These are phyloP conservation scores for Pilasporangium apinafurcum DNA, from an alignment of 352 stramenopile species.

Conservation along the genomic window DNA sequence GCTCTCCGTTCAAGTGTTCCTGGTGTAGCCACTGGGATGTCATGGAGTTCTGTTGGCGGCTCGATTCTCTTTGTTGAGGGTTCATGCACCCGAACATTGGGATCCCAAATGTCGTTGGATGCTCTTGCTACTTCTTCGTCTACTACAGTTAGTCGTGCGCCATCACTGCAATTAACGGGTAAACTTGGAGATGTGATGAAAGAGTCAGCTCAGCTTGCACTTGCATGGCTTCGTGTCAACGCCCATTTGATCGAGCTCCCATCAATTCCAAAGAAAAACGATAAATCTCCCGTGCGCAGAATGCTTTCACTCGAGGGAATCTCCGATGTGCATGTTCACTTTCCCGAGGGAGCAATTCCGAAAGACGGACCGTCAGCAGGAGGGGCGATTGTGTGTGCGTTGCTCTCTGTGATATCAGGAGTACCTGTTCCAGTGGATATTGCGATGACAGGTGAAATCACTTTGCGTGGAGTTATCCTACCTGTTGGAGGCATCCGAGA, in stretches of 20 bases:
- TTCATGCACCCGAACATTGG: conserved; percentile 45
- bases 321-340: conserved; percentile 83
- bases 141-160: conserved; percentile 13
- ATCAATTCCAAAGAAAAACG: conserved; percentile 4
- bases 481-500: conserved; percentile 89
- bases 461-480: conserved; percentile 81
- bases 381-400: conserved; percentile 78
- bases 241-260: conserved; percentile 47
- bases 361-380: conserved; percentile 88
- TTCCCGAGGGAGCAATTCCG: conserved; percentile 84
- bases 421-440: conserved; percentile 70
- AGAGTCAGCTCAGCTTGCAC: conserved; percentile 77
- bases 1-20: conserved; percentile 56
- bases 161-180: conserved; percentile 56
- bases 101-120: conserved; percentile 11
- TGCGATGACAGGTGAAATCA: conserved; percentile 88
- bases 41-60: conserved; percentile 71
- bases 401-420: conserved; percentile 70
- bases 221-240: conserved; percentile 78
- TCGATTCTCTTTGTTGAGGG: conserved; percentile 85
- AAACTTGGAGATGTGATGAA: conserved; percentile 88
- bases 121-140: conserved; percentile 15
- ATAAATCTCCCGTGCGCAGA: conserved; percentile 6
- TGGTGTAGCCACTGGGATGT: conserved; percentile 77
- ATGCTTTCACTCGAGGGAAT: conserved; percentile 44